A percentile compares a stretch with the other conserved stretches of the same genome.
These are phyloP conservation scores for Melampsora abietis-canadensis DNA, from an alignment of 1,284 basidiomycete genomes.

Conservation along the genomic window DNA sequence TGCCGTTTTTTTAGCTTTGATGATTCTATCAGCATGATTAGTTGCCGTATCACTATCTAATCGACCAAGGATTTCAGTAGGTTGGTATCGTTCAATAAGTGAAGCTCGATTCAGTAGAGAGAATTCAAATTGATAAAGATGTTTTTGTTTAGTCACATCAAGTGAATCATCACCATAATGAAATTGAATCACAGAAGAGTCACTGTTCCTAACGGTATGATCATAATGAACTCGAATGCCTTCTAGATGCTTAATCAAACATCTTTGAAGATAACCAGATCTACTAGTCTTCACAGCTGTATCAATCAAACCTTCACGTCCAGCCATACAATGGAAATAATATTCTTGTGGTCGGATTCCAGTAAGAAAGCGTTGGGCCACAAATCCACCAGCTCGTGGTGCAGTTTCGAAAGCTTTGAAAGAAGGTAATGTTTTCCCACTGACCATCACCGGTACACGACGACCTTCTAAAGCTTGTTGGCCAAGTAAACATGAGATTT, in stretches of 20 bases:
- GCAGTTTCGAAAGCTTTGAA: conserved; percentile 97
- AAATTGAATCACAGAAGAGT: conserved; percentile 92
- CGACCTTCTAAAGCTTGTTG: conserved; percentile 98
- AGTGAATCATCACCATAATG: conserved; percentile 94
- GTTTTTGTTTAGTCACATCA: conserved; percentile 77
- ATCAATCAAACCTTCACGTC: conserved; percentile 96
- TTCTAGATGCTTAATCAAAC: conserved; percentile 97
- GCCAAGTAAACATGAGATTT: conserved; percentile 94
- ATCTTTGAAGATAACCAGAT: conserved; percentile 96
- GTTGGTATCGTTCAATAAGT: conserved; percentile 70
- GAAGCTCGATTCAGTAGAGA: conserved; percentile 81
- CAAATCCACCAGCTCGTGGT: conserved; percentile 96
- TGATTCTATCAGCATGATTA: conserved; percentile 81
- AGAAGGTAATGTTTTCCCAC: conserved; percentile 94
- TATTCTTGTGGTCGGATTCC: conserved; percentile 98
- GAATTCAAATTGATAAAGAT: conserved; percentile 80
- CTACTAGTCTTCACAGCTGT: conserved; percentile 99
- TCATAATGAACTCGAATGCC: conserved; percentile 96
- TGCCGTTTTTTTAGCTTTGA: conserved; percentile 67
- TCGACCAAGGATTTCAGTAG: conserved; percentile 62
- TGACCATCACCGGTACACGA: conserved; percentile 97
- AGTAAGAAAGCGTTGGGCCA: conserved; percentile 98
- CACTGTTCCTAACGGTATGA: conserved; percentile 92
- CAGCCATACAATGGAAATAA: conserved; percentile 99
- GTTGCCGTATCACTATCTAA: conserved; percentile 69